Evolutionary conservation across 257 asterid species (phyloP), one percentile per base, ranked within the genome.

Genomic region (Przewalskia tangutica): DNA sequence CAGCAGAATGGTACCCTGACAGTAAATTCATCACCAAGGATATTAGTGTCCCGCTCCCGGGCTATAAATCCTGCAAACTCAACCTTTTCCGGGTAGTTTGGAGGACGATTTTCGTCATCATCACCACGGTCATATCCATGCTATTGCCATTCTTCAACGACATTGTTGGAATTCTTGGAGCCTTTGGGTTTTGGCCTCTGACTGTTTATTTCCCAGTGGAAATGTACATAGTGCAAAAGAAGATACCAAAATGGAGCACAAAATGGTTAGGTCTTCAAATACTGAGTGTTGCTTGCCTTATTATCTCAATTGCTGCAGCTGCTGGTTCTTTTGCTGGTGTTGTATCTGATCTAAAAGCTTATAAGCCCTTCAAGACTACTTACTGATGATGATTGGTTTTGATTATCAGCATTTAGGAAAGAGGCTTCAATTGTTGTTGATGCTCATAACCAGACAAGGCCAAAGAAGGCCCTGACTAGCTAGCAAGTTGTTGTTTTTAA

Each of bases 121-220:
- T 87, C 38, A 90, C 97, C 0, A 95, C 98, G 1, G 3, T 95
- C 3, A 79, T 93, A 3, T 89, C 98, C 4, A 93, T 93, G 97
- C 86, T 93, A 7, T 32, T 95, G 87, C 98, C 98, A 0, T 93
- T 95, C 88, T 95, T 95, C 82, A 93, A 89, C 8, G 98, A 92
- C 42, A 86, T 95, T 5, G 97, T 92, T 8, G 98, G 98, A 17
- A 89, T 93, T 13, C 89, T 95, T 10, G 98, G 98, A 2, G 98
- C 98, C 0, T 83, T 93, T 46, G 98, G 97, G 11, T 93, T 95
- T 50, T 95, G 98, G 98, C 98, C 98, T 0, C 82, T 93, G 0
- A 95, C 98, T 0, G 97, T 95, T 1, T 95, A 93, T 77, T 95
- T 89, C 85, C 98, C 98, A 0, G 96, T 95, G 50, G 98, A 95